Conservation (phyloP, 129 eudicot genomes). For the Solidago caesia region DNA sequence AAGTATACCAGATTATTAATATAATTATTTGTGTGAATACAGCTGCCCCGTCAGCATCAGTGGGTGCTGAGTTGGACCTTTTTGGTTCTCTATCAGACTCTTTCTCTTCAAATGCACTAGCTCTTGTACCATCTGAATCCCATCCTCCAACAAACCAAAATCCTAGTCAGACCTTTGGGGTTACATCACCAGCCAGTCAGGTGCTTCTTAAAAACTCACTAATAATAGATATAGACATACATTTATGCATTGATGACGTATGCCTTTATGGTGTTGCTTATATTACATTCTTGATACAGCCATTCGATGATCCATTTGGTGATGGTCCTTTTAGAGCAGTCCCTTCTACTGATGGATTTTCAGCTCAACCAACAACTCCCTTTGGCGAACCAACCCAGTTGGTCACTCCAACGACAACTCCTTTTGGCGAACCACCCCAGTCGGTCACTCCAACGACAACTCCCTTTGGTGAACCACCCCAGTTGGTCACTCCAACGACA, state of each 20-base stretch:
- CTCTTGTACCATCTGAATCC: slow-evolving; percentile 61
- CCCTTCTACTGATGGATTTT: slow-evolving; percentile 9
- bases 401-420: slow-evolving; percentile 11
- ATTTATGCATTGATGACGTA: neutral
- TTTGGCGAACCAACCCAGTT: neutral
- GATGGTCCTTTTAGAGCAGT: slow-evolving; percentile 40
- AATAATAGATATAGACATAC: neutral
- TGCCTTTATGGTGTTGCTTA: slow-evolving; percentile 11
- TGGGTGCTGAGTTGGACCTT: slow-evolving; percentile 64
- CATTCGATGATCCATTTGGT: slow-evolving; percentile 91
- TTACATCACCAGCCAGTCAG: slow-evolving; percentile 59
- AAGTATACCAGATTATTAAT: slow-evolving; percentile 12
- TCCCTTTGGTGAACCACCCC: slow-evolving; percentile 22
- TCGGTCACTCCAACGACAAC: neutral
- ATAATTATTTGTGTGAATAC: slow-evolving; percentile 11
- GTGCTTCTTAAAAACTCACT: slow-evolving; percentile 34
- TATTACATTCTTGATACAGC: slow-evolving; percentile 45
- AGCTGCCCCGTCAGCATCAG: slow-evolving; percentile 35
- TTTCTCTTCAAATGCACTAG: slow-evolving; percentile 51
- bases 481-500: neutral
- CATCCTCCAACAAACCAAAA: slow-evolving; percentile 37
- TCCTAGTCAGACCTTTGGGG: slow-evolving; percentile 49
- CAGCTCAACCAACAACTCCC: slow-evolving; percentile 30
- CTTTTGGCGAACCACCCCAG: neutral
- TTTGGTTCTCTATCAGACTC: slow-evolving; percentile 77